Base-by-base conservation (phyloP, 2,329 filamentous ascomycete species). In the Claviceps citrina region DNA sequence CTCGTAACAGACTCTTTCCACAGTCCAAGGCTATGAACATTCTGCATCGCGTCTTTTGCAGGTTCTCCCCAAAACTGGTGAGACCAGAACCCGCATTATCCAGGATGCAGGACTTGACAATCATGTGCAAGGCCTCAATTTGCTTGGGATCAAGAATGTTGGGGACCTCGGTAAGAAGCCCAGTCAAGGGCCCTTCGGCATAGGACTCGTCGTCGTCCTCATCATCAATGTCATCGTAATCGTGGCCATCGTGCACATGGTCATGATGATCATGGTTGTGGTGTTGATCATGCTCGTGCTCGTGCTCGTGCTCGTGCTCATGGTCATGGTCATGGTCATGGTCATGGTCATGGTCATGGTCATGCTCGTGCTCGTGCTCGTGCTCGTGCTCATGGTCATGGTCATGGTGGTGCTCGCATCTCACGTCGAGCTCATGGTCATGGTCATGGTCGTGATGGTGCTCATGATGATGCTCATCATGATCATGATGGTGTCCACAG, bases 101-200 rank as follows among this genome's bases (percentile, higher is more conserved):
- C 18, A 94, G 76, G 39, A 96, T 93, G 46, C 87, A 93, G 12
- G 84, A 87, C 65, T 95, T 94, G 51, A 96, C 81, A 44, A 95
- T 93, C 87, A 95, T 94, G 41, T 93, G 89, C 39, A 96, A 65
- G 5, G 91, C 87, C 59, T 96, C 89, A 40, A 95, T 95, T 60
- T 96, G 89, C 41, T 86, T 87, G 0, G 89, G 89, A 32, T 93
- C 87, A 24, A 96, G 68, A 28, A 95, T 93, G 48, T 96, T 82
- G 24, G 89, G 89, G 10, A 96, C 85, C 56, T 96, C 89, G 0
- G 89, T 95, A 41, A 96, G 65, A 12, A 96, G 65, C 10, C 89
- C 89, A 15, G 84, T 81, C 54, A 84, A 71, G 18, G 84, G 81
- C 3, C 84, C 83, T 47, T 86, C 79, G 13, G 73, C 78, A 49